phyloP scores from a whole-genome alignment of 768 basidiomycete genomes.

The Amanita brunnescens region DNA sequence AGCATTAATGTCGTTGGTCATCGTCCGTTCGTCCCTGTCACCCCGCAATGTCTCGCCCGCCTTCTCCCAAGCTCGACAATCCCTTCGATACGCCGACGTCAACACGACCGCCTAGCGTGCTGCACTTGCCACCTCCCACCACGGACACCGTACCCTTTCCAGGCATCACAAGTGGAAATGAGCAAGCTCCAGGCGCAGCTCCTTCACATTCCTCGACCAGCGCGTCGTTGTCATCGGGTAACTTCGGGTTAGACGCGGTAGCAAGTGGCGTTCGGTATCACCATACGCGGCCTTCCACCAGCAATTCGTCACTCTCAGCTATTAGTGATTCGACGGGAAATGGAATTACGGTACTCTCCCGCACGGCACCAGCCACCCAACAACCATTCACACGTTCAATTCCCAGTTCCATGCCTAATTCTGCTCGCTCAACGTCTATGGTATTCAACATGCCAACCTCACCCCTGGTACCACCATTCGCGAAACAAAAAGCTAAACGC shows the following conservation, averaged over 20 bases:
- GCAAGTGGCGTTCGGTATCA: background rate
- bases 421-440: background rate
- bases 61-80: slow-evolving; percentile 1
- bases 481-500: slow-evolving; percentile 12
- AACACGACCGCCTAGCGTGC: background rate
- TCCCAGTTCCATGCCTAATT: background rate
- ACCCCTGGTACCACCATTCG: background rate
- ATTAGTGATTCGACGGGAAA: background rate
- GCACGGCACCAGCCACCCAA: slow-evolving; percentile 8
- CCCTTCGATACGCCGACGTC: slow-evolving; percentile 6
- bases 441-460: background rate
- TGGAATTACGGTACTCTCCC: background rate
- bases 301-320: no score
- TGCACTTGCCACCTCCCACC: background rate
- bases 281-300: background rate
- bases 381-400: slow-evolving; percentile 5
- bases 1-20: background rate
- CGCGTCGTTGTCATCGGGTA: background rate
- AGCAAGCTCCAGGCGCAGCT: background rate
- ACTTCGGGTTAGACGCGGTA: background rate
- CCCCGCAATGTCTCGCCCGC: slow-evolving; percentile 1
- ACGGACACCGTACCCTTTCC: background rate
- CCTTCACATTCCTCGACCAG: background rate
- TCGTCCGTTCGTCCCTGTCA: background rate
- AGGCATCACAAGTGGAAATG: background rate